Conservation (phyloP, 106 monocot species). For the Dendrobium chrysotoxum region DNA sequence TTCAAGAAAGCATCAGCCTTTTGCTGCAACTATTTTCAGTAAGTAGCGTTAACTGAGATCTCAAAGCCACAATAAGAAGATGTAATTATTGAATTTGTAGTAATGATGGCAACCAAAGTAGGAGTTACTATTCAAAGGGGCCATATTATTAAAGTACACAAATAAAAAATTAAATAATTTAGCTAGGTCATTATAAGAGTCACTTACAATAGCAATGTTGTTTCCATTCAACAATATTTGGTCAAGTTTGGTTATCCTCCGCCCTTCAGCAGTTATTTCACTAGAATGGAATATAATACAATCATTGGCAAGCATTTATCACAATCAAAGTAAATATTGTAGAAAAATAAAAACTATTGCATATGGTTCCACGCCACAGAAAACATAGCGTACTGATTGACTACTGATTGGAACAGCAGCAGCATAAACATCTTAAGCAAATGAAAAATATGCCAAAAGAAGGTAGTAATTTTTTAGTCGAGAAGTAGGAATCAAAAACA, state of each 20-base stretch:
- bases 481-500: not conserved
- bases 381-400: not conserved
- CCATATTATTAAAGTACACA: not conserved
- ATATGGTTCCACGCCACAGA: not conserved
- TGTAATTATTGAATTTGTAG: not conserved
- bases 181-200: not conserved
- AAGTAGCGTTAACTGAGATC: not conserved
- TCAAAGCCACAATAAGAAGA: not conserved
- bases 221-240: conserved; percentile 97
- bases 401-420: too few relatives aligned
- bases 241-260: conserved; percentile 91
- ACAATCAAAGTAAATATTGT: not conserved
- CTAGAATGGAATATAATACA: conserved; percentile 27
- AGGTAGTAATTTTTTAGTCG: too few relatives aligned
- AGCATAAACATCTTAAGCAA: not conserved
- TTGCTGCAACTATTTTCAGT: not conserved
- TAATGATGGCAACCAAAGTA: not conserved
- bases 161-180: not conserved
- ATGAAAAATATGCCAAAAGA: not conserved
- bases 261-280: conserved; percentile 95
- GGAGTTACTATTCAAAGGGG: not conserved
- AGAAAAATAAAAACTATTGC: not conserved
- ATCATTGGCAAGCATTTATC: not conserved
- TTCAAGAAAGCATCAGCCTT: not conserved
- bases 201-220: conserved; percentile 98